Conservation (phyloP, 306 rosid species). For the Rosa rugosa region DNA sequence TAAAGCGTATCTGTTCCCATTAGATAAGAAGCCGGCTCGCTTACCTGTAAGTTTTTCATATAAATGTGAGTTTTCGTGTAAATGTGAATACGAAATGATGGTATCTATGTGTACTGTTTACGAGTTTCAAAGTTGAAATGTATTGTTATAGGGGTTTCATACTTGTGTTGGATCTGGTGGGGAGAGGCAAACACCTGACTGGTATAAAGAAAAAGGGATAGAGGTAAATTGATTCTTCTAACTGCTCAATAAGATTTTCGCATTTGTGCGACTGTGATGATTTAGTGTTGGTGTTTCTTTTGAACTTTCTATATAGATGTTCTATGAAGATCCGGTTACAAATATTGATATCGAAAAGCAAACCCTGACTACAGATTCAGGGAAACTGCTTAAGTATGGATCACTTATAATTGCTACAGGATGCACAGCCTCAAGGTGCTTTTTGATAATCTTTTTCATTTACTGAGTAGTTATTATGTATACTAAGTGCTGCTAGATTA, state of each 20-base stretch:
- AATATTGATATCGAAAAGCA: slow-evolving; percentile 63
- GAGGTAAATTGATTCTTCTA: slow-evolving; percentile 48
- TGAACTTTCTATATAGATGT: slow-evolving; percentile 43
- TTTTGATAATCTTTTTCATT: slow-evolving; percentile 13
- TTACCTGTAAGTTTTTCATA: slow-evolving; percentile 65
- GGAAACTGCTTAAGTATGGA: slow-evolving; percentile 83
- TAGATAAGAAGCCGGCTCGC: slow-evolving; percentile 88
- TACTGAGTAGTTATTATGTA: background rate
- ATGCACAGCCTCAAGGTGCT: slow-evolving; percentile 77
- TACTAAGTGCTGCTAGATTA: slow-evolving; percentile 6
- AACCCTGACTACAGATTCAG: slow-evolving; percentile 69
- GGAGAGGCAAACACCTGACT: slow-evolving; percentile 88
- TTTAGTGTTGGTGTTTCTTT: slow-evolving; percentile 16
- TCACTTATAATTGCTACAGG: slow-evolving; percentile 85
- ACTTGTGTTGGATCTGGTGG: slow-evolving; percentile 99
- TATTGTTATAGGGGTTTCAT: slow-evolving; percentile 71
- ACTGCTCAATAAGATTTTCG: background rate
- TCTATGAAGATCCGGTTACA: slow-evolving; percentile 73
- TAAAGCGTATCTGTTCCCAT: slow-evolving; percentile 79
- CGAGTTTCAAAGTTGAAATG: background rate
- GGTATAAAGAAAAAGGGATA: slow-evolving; percentile 87
- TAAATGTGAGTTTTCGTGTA: background rate
- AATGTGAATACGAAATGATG: background rate
- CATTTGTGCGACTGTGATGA: slow-evolving; percentile 5
- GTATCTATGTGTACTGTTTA: background rate